phyloP scores from a whole-genome alignment of 306 rosid genomes.

The Senna siamea region DNA sequence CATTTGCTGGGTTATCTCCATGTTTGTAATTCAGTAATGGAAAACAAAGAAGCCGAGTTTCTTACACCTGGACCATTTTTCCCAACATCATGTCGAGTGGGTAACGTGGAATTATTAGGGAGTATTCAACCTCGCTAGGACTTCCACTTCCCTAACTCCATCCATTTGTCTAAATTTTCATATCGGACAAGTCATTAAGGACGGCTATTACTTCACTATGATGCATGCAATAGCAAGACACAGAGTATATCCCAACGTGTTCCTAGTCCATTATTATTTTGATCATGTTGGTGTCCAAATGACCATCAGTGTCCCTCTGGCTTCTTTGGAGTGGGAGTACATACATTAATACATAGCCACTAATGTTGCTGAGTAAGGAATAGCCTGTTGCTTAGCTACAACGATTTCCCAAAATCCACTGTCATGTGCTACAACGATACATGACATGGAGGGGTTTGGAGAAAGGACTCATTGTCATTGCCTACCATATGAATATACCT shows the following conservation, averaged over 20 bases:
- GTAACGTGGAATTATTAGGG: constrained; percentile 1
- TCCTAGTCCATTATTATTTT: constrained; percentile 7
- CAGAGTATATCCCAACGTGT: not conserved
- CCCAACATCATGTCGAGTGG: not conserved
- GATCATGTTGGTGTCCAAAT: not conserved
- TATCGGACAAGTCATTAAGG: not conserved
- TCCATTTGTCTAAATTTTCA: constrained; percentile 25
- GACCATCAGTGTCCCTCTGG: not conserved
- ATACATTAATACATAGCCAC: not conserved
- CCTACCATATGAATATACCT: constrained; percentile 24
- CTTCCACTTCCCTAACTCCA: constrained; percentile 12
- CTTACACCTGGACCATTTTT: constrained; percentile 11
- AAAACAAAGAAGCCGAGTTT: not conserved
- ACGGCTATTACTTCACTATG: constrained; percentile 37
- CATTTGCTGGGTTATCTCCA: not conserved
- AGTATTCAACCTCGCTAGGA: constrained; percentile 6
- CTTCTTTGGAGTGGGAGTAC: not conserved
- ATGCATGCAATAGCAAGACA: constrained; percentile 13
- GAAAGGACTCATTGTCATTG: not conserved
- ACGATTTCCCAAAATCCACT: not conserved
- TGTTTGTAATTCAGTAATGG: not conserved
- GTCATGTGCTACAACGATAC: constrained; percentile 2
- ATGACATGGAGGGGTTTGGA: not conserved
- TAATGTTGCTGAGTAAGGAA: not conserved
- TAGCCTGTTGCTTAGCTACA: not conserved